A percentile compares a stretch with the other conserved stretches of the same genome.
phyloP scores from a whole-genome alignment of 1,139 yeast species.

The Magnusiomyces tetraspermus region DNA sequence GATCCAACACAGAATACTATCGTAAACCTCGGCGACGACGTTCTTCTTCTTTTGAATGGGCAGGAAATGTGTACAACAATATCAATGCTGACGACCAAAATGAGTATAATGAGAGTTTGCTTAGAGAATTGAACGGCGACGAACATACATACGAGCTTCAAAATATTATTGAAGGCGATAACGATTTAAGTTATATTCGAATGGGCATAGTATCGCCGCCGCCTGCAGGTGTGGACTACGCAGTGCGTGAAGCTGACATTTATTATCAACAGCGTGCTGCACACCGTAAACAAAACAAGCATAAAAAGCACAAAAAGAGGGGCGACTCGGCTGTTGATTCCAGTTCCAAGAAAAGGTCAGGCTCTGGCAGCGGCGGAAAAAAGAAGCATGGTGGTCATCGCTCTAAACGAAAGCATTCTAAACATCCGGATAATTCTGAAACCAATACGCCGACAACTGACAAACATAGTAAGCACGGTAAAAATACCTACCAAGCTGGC shows the following conservation, averaged over 20 bases:
- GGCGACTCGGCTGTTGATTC: neutral
- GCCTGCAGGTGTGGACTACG: constrained; percentile 26
- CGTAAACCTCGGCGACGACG: constrained; percentile 25
- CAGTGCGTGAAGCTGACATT: constrained; percentile 32
- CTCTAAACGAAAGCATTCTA: too few relatives aligned
- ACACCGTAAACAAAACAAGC: constrained; percentile 7
- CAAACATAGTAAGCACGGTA: too few relatives aligned
- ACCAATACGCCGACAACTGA: too few relatives aligned
- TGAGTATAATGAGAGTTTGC: too few relatives aligned
- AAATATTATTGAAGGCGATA: too few relatives aligned
- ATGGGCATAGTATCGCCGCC: constrained; percentile 10
- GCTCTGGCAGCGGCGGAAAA: neutral
- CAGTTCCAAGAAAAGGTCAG: neutral
- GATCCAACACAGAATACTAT: constrained; percentile 18
- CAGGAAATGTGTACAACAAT: neutral
- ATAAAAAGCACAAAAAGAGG: constrained; percentile 1
- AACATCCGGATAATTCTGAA: too few relatives aligned
- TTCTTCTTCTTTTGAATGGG: constrained; percentile 24
- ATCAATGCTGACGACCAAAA: neutral
- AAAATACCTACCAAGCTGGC: too few relatives aligned
- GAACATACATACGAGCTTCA: too few relatives aligned
- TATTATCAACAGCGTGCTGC: constrained; percentile 22
- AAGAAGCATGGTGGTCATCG: too few relatives aligned
- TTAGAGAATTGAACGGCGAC: too few relatives aligned
- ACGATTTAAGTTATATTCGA: constrained; percentile 4